Base-by-base conservation (phyloP, 345 rosid species). In the Hibiscus syriacus region DNA sequence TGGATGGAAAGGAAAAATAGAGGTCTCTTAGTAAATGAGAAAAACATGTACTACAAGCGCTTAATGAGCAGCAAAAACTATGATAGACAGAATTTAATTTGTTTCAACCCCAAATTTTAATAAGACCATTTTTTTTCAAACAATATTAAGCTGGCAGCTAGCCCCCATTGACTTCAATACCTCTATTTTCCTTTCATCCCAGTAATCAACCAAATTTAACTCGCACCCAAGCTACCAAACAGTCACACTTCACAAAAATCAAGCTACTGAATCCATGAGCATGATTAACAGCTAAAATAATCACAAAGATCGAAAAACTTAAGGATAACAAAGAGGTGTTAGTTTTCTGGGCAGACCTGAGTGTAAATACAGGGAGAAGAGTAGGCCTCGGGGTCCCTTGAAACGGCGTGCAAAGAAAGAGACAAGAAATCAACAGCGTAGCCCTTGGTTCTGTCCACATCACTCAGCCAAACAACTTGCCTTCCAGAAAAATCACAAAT, bases 401-500 rank as follows among this genome's bases (percentile, higher is more conserved):
- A 95, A 3, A 92, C 88, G 0, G 98, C 99, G 39, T 95, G 99
- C 52, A 95, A 89, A 4, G 94, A 90, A 16, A 95, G 60, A 17
- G 93, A 83, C 76, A 88, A 77, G 82, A 92, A 92, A 85, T 87
- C 90, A 43, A 95, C 94, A 0, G 97, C 89, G 22, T 86, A 95
- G 16, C 99, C 98, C 76, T 81, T 90, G 6, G 74, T 62, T 68
- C 76, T 64, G 66, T 90, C 94, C 36, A 81, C 80, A 57, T 92
- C 94, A 46, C 91, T 95, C 79, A 95, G 69, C 99, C 99, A 95
- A 19, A 95, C 71, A 13, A 92, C 80, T 66, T 83, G 84, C 87
- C 98, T 91, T 10, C 56, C 26, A 53, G 3, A 1, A 12, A 25
- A 13, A 50, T 26, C 6, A 72, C 2, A 25, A 43, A 39, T 45